Base-by-base conservation (phyloP, 495 filamentous ascomycete species). In the Tuber indicum region DNA sequence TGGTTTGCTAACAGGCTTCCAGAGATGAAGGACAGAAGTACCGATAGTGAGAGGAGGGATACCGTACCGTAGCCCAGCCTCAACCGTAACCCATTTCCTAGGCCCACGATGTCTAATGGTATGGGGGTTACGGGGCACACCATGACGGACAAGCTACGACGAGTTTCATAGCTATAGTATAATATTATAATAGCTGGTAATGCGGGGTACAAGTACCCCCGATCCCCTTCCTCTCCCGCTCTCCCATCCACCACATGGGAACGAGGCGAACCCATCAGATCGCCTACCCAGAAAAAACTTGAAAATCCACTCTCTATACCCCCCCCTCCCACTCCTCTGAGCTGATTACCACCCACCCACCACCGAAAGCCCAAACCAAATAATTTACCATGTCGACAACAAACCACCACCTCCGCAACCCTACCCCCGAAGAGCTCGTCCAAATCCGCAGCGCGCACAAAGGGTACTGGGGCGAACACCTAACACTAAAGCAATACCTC, bases 401-500 rank as follows among this genome's bases (percentile, higher is more conserved):
- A 47, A 47, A 74, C 73, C 81, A 81, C 79, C 44, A 81, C 75
- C 82, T 82, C 81, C 83, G 80, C 70, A 77, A 75, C 77, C 82
- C 75, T 77, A 85, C 83, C 76, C 81, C 82, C 82, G 73, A 80
- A 76, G 82, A 83, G 39, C 75, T 81, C 47, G 44, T 45, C 32
- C 76, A 77, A 42, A 78, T 81, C 32, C 82, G 79, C 72, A 77
- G 75, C 19, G 47, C 73, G 21, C 82, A 83, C 49, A 46, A 77
- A 17, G 14, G 71, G 42, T 78, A 75, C 44, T 83, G 82, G 82
- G 81, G 82, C 14, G 75, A 77, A 39, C 75, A 75, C 43, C 81
- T 83, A n/a, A 75, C 66, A 49, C 62, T 91, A 2, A 85, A 91
- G 16, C 87, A 89, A 70, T 99, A 99, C 83, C 88, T 97, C 62